A percentile compares a stretch with the other conserved stretches of the same genome.
Evolutionary conservation across 1,284 basidiomycete genomes (phyloP).

Genomic region (Paramarasmius palmivorus): DNA sequence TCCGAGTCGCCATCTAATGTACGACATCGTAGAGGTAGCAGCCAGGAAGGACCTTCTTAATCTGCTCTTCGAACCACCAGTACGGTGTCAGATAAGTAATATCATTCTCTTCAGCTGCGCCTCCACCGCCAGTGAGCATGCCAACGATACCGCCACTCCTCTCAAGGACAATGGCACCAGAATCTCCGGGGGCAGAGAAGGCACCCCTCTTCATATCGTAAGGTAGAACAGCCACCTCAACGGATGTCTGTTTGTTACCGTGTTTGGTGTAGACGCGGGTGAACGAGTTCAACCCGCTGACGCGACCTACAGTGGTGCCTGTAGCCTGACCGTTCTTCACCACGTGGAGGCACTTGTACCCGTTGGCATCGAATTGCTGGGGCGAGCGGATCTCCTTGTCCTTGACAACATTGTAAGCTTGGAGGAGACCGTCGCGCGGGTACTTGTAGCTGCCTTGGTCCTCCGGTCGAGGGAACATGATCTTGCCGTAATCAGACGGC

Average conservation of each 20-base stretch:
- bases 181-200: slow-evolving; percentile 35
- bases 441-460: slow-evolving; percentile 22
- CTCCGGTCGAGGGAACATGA: slow-evolving; percentile 21
- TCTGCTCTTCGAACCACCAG: slow-evolving; percentile 20
- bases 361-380: slow-evolving; percentile 21
- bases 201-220: slow-evolving; percentile 24
- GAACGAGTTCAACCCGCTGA: slow-evolving; percentile 25
- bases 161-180: slow-evolving; percentile 33
- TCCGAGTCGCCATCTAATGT: too few relatives aligned
- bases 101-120: slow-evolving; percentile 23
- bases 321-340: slow-evolving; percentile 32
- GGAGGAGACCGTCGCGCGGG: slow-evolving; percentile 30
- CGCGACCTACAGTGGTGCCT: slow-evolving; percentile 31
- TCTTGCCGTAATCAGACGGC: slow-evolving; percentile 24
- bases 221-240: slow-evolving; percentile 26
- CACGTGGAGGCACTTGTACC: slow-evolving; percentile 27
- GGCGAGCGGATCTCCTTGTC: slow-evolving; percentile 28
- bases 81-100: slow-evolving; percentile 33
- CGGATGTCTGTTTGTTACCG: slow-evolving; percentile 19
- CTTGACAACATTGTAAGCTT: slow-evolving; percentile 23
- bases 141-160: slow-evolving; percentile 27
- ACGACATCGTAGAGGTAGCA: slow-evolving; percentile 7
- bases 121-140: slow-evolving; percentile 32
- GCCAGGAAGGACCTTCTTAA: slow-evolving; percentile 19
- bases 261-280: slow-evolving; percentile 20